Base-by-base conservation (phyloP, 1,284 basidiomycete species). In the Salmacisia buchloeana region DNA sequence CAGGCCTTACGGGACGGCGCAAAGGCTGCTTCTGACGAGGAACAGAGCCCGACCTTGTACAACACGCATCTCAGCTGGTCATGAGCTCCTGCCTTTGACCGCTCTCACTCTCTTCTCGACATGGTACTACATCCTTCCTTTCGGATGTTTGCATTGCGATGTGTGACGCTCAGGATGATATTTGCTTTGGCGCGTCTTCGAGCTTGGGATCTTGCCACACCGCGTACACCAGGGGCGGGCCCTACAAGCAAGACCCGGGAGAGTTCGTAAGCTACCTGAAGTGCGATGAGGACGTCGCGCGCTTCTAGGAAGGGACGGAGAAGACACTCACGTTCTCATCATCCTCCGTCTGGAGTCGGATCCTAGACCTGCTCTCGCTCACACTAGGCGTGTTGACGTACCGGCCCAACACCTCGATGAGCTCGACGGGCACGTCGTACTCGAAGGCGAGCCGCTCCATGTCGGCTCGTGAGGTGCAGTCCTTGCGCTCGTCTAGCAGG, bases 321-420 rank as follows among this genome's bases (percentile, higher is more conserved):
- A 27, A 12, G 9, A 13, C 10, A 33, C 49, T 54, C 15, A 54
- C 49, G 18, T 54, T 31, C 29, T 54, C 15, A 31, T 54, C 49
- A 9, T 33, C 49, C 10, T 54, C 29, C 27, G 34, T 4, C 13
- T 15, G 49, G 29, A 54, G n/a, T 7, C 49, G 49, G 29, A 31
- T 31, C 25, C 12, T 29, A 31, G 29, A 27, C 27, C n/a, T 54
- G 27, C 49, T 54, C 34, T 70, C 70, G 33, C 69, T 69, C 62
- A 72, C 64, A 25, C 69, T 72, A 1, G 71, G 71, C 0, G 65
- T 68, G 62, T 69, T 72, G 63, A 66, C 65, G 63, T 66, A 67
- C 34, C 60, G 60, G 9, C 63, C 66, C 34, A 72, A 58, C 21
- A 45, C 31, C 58, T 68, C 66, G 49, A 72, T 69, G 23, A 64